Conservation (phyloP, 148 eudicot species). For the Rhododendron mucronatum region DNA sequence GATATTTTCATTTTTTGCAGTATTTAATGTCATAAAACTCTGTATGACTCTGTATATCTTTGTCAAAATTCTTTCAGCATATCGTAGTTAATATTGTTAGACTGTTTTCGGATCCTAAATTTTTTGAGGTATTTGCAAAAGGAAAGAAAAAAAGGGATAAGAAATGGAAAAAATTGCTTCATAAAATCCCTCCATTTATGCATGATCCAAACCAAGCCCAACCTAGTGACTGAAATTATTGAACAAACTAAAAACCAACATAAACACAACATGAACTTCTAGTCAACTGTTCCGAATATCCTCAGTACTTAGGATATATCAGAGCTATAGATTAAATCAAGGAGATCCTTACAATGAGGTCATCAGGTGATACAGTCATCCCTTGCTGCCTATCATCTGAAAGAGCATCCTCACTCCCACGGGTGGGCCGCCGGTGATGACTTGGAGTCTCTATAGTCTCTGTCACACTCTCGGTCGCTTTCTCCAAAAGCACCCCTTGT, state of each 20-base stretch:
- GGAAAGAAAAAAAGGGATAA: background rate
- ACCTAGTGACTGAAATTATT: background rate
- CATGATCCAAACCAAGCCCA: background rate
- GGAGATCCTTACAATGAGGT: conserved; percentile 70
- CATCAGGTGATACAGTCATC: conserved; percentile 80
- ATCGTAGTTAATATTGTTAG: background rate
- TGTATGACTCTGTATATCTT: background rate
- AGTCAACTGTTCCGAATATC: background rate
- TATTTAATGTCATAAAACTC: background rate
- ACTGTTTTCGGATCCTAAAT: background rate
- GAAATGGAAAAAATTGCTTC: background rate
- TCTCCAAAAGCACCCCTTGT: conserved; percentile 79
- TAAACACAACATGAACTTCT: background rate
- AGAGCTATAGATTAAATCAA: background rate
- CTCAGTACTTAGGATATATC: background rate
- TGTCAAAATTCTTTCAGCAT: background rate
- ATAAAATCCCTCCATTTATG: background rate
- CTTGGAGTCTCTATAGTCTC: conserved; percentile 82
- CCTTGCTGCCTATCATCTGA: conserved; percentile 80
- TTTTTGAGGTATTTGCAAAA: background rate
- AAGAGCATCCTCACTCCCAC: conserved; percentile 75
- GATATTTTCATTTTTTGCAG: background rate
- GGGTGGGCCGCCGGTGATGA: conserved; percentile 74
- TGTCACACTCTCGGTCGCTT: conserved; percentile 72
- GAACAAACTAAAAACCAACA: background rate